Evolutionary conservation across 176 grass and related monocot genomes (phyloP).

Genomic region (Puya raimondii): DNA sequence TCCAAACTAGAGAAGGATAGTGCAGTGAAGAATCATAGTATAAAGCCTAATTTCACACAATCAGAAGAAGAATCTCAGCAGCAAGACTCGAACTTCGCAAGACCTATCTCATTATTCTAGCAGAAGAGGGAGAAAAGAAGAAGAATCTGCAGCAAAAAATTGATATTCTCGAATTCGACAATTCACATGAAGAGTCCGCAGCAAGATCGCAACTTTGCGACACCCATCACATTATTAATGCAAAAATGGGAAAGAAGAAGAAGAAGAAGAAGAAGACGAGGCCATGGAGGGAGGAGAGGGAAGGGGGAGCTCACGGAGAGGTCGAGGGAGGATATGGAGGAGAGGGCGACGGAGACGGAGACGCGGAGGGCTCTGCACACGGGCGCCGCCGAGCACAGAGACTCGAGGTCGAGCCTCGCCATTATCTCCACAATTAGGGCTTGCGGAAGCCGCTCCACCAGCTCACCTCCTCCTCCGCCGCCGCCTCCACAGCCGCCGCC

Average conservation of each 20-base stretch:
- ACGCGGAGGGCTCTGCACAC: slow-evolving; percentile 52
- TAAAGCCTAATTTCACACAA: background rate
- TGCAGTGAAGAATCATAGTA: background rate
- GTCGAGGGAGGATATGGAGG: slow-evolving; percentile 30
- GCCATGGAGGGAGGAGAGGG: background rate
- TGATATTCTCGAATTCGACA: too few relatives aligned
- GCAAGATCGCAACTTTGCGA: slow-evolving; percentile 6
- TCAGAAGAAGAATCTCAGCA: background rate
- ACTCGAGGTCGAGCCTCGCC: slow-evolving; percentile 55
- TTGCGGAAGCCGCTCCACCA: slow-evolving; percentile 54
- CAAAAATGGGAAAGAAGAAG: background rate
- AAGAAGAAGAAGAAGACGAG: background rate
- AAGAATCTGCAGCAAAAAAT: background rate
- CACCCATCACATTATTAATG: background rate
- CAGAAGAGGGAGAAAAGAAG: background rate
- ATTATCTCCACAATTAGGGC: slow-evolving; percentile 65
- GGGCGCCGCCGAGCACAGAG: slow-evolving; percentile 62
- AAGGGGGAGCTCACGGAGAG: slow-evolving; percentile 27
- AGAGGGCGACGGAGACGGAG: slow-evolving; percentile 29
- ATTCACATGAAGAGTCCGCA: background rate
- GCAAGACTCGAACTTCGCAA: background rate
- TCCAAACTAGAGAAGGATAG: background rate
- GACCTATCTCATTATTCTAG: background rate
- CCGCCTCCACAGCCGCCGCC: background rate
- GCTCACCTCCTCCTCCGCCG: background rate